Conservation (phyloP, 768 basidiomycete species). For the Collybiopsis luxurians region DNA sequence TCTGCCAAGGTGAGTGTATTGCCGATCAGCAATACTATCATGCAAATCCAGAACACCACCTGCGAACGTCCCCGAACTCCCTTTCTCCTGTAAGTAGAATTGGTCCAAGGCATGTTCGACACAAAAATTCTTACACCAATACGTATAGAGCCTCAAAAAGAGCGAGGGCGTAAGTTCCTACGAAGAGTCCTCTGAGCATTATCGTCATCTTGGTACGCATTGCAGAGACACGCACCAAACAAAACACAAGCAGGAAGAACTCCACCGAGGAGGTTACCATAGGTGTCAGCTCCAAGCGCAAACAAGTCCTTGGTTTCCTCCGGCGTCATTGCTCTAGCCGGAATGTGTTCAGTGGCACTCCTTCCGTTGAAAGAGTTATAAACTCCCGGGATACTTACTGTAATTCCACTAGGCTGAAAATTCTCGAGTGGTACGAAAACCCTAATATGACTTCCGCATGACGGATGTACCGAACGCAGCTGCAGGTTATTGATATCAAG, state of each 20-base stretch:
- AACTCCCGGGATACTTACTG: too few relatives aligned
- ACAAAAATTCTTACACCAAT: background rate
- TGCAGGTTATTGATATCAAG: too few relatives aligned
- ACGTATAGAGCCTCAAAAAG: background rate
- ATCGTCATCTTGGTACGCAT: background rate
- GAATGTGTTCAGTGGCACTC: too few relatives aligned
- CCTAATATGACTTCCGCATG: too few relatives aligned
- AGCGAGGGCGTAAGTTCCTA: background rate
- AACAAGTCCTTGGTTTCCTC: background rate
- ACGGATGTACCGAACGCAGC: too few relatives aligned
- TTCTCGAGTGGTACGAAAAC: too few relatives aligned
- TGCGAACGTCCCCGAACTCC: background rate
- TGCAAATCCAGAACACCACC: background rate
- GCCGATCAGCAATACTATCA: background rate
- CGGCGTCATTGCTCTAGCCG: too few relatives aligned
- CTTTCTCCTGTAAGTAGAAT: background rate
- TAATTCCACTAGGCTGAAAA: too few relatives aligned
- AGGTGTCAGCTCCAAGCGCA: background rate
- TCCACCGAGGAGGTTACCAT: background rate
- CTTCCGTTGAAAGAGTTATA: too few relatives aligned
- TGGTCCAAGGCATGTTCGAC: background rate
- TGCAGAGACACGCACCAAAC: background rate
- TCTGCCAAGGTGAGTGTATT: background rate
- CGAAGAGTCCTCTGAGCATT: background rate
- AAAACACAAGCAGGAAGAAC: background rate